Evolutionary conservation across 2,329 filamentous ascomycete genomes (phyloP).

Genomic region (Mycosphaerelloides madeirae): DNA sequence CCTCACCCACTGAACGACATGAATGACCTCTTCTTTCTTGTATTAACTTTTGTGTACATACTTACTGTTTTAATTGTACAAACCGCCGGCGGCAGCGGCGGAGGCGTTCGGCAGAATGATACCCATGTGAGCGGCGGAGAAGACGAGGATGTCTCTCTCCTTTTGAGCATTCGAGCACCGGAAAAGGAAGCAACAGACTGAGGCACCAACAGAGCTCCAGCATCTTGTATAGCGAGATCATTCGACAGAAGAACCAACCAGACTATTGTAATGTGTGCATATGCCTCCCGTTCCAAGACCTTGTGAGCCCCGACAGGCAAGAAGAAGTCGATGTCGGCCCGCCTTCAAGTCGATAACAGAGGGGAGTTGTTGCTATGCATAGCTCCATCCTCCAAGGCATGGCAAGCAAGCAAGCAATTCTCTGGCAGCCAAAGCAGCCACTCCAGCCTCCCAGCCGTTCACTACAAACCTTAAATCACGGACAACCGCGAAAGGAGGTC

Average conservation of each 20-base stretch:
- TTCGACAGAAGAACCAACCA: background rate
- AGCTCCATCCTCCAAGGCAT: no score
- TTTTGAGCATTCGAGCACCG: conserved; percentile 9
- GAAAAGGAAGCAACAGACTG: background rate
- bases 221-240: background rate
- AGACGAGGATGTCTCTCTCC: background rate
- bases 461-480: background rate
- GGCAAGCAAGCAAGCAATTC: no score
- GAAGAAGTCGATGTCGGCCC: no score
- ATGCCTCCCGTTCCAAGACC: no score
- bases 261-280: no score
- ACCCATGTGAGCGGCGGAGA: no score
- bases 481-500: no score
- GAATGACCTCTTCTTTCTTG: conserved; percentile 2
- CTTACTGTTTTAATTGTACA: conserved; percentile 3
- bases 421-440: no score
- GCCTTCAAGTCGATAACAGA: background rate
- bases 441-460: background rate
- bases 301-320: no score
- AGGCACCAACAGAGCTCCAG: background rate
- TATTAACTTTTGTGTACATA: conserved; percentile 6
- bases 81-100: background rate
- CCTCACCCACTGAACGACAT: conserved; percentile 28
- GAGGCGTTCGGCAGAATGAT: no score
- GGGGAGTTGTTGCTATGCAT: conserved; percentile 7